These are phyloP conservation scores for Trichoderma oligosporum DNA, from an alignment of 2,329 filamentous ascomycete genomes.

Conservation along the genomic window DNA sequence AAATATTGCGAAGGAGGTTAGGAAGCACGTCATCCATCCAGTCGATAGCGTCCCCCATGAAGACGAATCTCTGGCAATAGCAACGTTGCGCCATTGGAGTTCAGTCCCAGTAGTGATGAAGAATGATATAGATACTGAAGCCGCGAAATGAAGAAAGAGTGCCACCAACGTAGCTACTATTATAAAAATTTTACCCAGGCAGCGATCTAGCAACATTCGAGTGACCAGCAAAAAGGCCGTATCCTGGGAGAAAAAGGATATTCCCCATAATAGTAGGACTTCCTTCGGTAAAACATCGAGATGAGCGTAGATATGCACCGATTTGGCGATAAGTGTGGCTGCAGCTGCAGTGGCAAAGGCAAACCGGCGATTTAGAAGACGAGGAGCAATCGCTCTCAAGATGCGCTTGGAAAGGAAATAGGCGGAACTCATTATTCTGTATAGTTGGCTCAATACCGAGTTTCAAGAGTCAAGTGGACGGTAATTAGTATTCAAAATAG, in stretches of 20 bases:
- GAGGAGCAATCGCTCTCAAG: not conserved
- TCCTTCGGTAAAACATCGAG: conserved; percentile 27
- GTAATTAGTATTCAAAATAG: too few relatives aligned
- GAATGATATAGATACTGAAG: conserved; percentile 28
- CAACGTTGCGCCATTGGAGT: conserved; percentile 36
- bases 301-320: conserved; percentile 31
- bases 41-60: conserved; percentile 32
- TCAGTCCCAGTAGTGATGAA: conserved; percentile 32
- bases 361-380: conserved; percentile 30
- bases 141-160: conserved; percentile 23
- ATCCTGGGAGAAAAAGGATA: conserved; percentile 35
- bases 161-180: conserved; percentile 21
- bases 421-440: not conserved
- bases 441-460: not conserved
- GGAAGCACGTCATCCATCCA: conserved; percentile 28
- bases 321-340: conserved; percentile 30
- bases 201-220: conserved; percentile 29
- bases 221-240: conserved; percentile 30
- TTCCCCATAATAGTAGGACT: conserved; percentile 30
- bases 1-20: conserved; percentile 23
- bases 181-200: conserved; percentile 19
- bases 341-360: conserved; percentile 30
- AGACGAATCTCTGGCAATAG: conserved; percentile 30
- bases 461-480: not conserved
- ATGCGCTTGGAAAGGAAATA: not conserved